These are phyloP conservation scores for Phylloporus rhodoxanthus DNA, from an alignment of 768 basidiomycete species.

Conservation along the genomic window DNA sequence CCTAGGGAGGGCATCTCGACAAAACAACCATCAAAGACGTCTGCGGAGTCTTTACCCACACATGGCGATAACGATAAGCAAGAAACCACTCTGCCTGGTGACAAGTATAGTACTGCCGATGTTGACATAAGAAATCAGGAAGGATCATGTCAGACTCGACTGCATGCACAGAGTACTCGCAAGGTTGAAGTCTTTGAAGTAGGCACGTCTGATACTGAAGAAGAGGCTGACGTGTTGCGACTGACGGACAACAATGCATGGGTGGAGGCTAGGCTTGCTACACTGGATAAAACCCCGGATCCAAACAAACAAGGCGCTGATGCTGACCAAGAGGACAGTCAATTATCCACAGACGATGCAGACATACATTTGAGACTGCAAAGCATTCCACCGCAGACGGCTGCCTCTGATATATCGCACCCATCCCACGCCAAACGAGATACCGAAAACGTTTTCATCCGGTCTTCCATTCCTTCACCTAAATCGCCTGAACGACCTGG, in stretches of 20 bases:
- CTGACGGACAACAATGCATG: neutral
- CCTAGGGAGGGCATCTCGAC: constrained; percentile 7
- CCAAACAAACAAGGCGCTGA: neutral
- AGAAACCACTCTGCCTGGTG: neutral
- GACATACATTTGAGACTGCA: constrained; percentile 2
- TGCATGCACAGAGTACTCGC: constrained; percentile 3
- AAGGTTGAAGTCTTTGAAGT: constrained; percentile 10
- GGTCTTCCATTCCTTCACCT: neutral
- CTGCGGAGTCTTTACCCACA: neutral
- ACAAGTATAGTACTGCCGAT: neutral
- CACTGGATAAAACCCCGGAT: neutral
- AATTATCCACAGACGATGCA: constrained; percentile 5
- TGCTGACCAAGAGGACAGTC: neutral
- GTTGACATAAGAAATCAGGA: neutral
- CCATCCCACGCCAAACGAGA: neutral
- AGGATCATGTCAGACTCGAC: neutral
- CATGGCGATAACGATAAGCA: neutral
- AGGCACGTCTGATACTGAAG: constrained; percentile 7
- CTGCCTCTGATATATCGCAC: neutral
- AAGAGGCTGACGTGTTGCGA: constrained; percentile 9
- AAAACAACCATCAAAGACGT: constrained; percentile 3
- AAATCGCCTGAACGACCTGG: neutral
- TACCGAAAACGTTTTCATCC: neutral
- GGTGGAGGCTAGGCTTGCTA: neutral
- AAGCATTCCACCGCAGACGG: neutral